phyloP scores from a whole-genome alignment of 2,329 filamentous ascomycete genomes.

The Epichloe baconii region DNA sequence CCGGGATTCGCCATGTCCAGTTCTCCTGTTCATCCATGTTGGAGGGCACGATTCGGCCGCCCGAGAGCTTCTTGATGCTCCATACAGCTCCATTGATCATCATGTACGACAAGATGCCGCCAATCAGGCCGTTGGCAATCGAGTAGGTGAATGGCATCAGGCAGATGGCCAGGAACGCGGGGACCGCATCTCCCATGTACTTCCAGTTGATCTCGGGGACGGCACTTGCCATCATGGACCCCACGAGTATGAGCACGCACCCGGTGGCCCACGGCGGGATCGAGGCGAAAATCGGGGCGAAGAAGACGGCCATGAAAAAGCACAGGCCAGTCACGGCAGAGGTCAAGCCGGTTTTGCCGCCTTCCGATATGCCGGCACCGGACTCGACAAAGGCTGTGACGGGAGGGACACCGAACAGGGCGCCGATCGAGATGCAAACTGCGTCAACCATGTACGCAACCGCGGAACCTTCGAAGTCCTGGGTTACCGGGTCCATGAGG shows the following conservation, averaged over 20 bases:
- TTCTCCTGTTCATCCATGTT: conserved; percentile 67
- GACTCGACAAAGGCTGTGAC: conserved; percentile 82
- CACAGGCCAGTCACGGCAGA: conserved; percentile 66
- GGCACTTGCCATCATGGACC: conserved; percentile 72
- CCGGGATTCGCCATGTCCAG: conserved; percentile 67
- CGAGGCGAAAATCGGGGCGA: conserved; percentile 79
- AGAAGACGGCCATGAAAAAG: conserved; percentile 81
- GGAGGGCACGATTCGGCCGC: conserved; percentile 58
- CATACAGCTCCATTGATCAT: conserved; percentile 61
- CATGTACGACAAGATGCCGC: conserved; percentile 64
- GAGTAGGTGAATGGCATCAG: conserved; percentile 87
- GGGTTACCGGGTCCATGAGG: conserved; percentile 66
- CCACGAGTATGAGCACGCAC: conserved; percentile 75
- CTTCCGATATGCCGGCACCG: conserved; percentile 82
- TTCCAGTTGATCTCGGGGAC: conserved; percentile 80
- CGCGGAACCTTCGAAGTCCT: conserved; percentile 78
- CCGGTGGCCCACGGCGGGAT: conserved; percentile 85
- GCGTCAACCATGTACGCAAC: conserved; percentile 78
- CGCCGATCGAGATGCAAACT: conserved; percentile 63
- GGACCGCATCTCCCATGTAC: conserved; percentile 72
- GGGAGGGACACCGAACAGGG: conserved; percentile 63
- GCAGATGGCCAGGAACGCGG: conserved; percentile 71
- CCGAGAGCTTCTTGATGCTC: conserved; percentile 50
- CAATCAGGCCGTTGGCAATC: conserved; percentile 77
- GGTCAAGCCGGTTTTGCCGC: conserved; percentile 74